Conservation (phyloP, 1,284 basidiomycete species). For the Malassezia equina region DNA sequence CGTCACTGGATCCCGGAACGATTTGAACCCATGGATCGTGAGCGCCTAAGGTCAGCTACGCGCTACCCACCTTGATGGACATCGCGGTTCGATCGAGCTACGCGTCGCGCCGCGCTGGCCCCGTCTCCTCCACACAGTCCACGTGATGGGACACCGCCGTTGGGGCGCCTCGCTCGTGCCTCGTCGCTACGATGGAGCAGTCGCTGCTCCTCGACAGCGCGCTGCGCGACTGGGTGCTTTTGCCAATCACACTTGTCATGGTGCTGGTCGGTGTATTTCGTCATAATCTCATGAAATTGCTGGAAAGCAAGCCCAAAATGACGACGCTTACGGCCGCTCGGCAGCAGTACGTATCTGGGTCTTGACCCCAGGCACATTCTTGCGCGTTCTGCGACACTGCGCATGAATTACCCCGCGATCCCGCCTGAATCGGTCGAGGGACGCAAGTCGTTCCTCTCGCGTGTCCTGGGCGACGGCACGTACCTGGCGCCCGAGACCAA, state of each 20-base stretch:
- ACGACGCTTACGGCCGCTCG: conserved; percentile 66
- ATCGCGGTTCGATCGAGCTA: conserved; percentile 6
- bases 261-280: conserved; percentile 86
- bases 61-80: conserved; percentile 21
- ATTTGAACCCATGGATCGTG: conserved; percentile 70
- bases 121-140: neutral
- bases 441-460: conserved; percentile 29
- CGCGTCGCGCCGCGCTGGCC: neutral
- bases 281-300: conserved; percentile 79
- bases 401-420: conserved; percentile 33
- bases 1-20: conserved; percentile 60
- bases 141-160: conserved; percentile 8
- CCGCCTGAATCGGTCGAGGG: conserved; percentile 29
- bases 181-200: conserved; percentile 3
- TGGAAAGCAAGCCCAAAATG: conserved; percentile 76
- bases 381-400: conserved; percentile 25
- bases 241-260: conserved; percentile 97
- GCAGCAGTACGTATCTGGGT: conserved; percentile 67
- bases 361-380: conserved; percentile 29
- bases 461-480: conserved; percentile 30
- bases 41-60: conserved; percentile 20
- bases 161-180: neutral
- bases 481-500: conserved; percentile 35
- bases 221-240: conserved; percentile 59
- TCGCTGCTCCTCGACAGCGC: conserved; percentile 22